Percentiles rank a stretch among this genome's conserved stretches.
Evolutionary conservation across 208 protist genomes (phyloP).

Genomic region (Wallacemonas sp.): DNA sequence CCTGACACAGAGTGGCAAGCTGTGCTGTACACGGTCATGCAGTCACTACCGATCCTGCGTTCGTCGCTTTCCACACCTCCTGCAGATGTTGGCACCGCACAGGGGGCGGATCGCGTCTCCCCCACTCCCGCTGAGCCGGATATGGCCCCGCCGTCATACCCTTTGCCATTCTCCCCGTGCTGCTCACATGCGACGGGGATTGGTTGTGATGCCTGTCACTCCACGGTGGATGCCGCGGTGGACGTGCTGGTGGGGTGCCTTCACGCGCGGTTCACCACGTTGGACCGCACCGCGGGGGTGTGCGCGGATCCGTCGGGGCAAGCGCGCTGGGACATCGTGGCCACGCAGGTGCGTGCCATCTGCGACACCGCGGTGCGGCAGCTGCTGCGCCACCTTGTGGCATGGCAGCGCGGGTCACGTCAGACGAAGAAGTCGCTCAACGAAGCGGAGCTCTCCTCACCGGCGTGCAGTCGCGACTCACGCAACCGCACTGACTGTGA

Average conservation of each 20-base stretch:
- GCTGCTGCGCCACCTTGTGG: background rate
- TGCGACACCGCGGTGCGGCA: background rate
- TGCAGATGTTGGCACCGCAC: too few species aligned
- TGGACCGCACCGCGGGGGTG: background rate
- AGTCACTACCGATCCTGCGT: constrained; percentile 8
- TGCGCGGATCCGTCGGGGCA: background rate
- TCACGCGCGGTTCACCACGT: background rate
- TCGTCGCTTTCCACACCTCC: too few species aligned
- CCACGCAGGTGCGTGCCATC: background rate
- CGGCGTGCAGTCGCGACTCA: too few species aligned
- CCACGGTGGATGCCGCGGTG: background rate
- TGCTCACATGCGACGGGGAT: background rate
- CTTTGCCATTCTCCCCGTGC: constrained; percentile 3
- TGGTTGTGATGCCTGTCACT: background rate
- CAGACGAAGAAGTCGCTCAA: too few species aligned
- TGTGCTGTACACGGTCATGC: constrained; percentile 8
- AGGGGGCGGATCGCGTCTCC: too few species aligned
- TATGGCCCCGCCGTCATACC: background rate
- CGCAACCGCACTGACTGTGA: too few species aligned
- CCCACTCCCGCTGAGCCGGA: too few species aligned
- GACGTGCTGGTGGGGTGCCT: background rate
- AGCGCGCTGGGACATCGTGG: background rate
- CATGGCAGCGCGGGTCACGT: too few species aligned
- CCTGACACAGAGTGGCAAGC: background rate
- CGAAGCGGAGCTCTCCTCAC: too few species aligned